phyloP scores from a whole-genome alignment of 331 rosid genomes.

The Arachis monticola region DNA sequence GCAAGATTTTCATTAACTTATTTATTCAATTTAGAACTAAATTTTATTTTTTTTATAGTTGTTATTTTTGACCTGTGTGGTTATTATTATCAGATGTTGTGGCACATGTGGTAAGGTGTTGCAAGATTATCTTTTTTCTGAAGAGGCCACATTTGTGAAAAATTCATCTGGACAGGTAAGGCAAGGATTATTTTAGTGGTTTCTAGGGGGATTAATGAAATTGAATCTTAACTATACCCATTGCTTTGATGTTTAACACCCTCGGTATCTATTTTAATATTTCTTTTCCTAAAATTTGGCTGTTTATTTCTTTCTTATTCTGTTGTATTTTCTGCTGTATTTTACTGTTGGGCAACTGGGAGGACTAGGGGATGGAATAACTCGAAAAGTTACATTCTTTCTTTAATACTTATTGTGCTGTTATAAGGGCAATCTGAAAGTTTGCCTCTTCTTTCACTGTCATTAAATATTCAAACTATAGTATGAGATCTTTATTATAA shows the following conservation, averaged over 20 bases:
- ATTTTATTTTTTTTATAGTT: neutral
- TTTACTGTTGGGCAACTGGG: neutral
- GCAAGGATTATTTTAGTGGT: neutral
- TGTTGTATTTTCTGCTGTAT: neutral
- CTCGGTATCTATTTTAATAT: no score
- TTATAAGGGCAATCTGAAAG: neutral
- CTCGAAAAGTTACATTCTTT: neutral
- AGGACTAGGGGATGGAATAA: neutral
- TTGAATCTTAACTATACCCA: neutral
- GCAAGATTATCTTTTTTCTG: constrained; percentile 39
- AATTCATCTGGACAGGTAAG: constrained; percentile 46
- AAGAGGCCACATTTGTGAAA: constrained; percentile 46
- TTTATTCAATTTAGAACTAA: neutral
- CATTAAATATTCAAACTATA: neutral
- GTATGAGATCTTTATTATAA: neutral
- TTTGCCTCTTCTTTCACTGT: neutral
- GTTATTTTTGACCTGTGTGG: neutral
- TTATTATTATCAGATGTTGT: constrained; percentile 45
- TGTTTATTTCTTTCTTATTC: no score
- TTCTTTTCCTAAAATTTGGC: no score
- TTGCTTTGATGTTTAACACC: neutral
- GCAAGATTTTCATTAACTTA: neutral
- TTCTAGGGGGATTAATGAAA: constrained; percentile 3
- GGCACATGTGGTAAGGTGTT: constrained; percentile 44
- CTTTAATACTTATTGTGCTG: neutral